Evolutionary conservation across 2,329 filamentous ascomycete genomes (phyloP), one percentile per base, ranked within the genome.

Genomic region (Gnomoniopsis smithogilvyi): DNA sequence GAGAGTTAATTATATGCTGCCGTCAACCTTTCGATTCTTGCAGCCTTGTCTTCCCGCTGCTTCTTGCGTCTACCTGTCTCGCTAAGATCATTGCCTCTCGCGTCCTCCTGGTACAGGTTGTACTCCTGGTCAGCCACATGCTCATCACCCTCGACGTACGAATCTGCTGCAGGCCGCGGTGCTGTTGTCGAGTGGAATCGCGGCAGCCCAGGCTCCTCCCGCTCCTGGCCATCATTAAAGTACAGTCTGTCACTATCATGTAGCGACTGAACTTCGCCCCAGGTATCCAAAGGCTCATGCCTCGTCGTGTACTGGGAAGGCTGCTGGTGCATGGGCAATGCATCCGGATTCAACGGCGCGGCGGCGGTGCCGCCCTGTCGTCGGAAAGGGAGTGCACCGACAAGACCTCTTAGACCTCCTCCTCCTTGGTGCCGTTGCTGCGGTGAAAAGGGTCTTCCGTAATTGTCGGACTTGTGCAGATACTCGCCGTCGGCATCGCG

Each of bases 201-300:
- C 36, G 62, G 46, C 19, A 54, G 60, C 22, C 36, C 47, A 19
- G 59, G 52, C 14, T 43, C 59, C 11, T 60, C 62, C 12, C 60
- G 48, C 15, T 58, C 60, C 30, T 51, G 55, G 11, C 62, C 62
- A 22, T 63, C 60, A 30, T 63, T 63, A 36, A 63, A 63, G 17
- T 62, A 62, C 8, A 63, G 60, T 22, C 54, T 21, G 33, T 64
- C 60, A 19, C 60, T 60, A 38, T 59, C 60, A 14, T 60, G 60
- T 11, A 62, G 57, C 41, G 62, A 64, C 30, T 50, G 53, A 38
- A 64, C 62, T 41, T 64, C 62, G 8, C 62, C 62, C 62, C 62
- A 63, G n/a, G 50, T 50, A 26, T 62, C 58, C 34, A 64, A 48
- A 2, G 51, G 51, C 51, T 53, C 51, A 15, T 49, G 60, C 26